Evolutionary conservation across 1,139 yeast species (phyloP).

Genomic region (Zygosaccharomyces pseudobailii): DNA sequence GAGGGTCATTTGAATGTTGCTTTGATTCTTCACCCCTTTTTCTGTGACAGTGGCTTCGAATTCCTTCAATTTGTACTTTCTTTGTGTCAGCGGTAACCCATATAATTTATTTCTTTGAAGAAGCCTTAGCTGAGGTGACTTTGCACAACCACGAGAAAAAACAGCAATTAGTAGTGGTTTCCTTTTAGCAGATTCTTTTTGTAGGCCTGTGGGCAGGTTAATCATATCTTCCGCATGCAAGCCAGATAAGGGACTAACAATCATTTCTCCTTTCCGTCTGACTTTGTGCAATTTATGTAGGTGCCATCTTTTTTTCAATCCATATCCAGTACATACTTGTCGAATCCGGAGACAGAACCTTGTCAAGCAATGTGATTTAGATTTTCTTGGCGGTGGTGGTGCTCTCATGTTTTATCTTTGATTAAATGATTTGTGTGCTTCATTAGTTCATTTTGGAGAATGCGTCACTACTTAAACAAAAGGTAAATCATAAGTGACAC

Average conservation of each 20-base stretch:
- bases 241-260: conserved; percentile 20
- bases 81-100: conserved; percentile 22
- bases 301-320: conserved; percentile 24
- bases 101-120: conserved; percentile 25
- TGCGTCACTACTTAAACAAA: not conserved
- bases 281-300: conserved; percentile 22
- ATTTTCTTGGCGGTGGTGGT: conserved; percentile 31
- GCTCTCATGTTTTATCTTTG: conserved; percentile 26
- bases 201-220: conserved; percentile 21
- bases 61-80: conserved; percentile 27
- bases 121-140: conserved; percentile 26
- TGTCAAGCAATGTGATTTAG: conserved; percentile 19
- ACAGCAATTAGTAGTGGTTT: conserved; percentile 32
- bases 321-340: conserved; percentile 16
- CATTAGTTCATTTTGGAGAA: not conserved
- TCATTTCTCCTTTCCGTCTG: conserved; percentile 6
- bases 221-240: conserved; percentile 27
- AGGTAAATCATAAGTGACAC: not conserved
- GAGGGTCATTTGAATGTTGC: conserved; percentile 5
- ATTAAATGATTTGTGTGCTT: not conserved
- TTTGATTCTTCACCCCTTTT: not conserved
- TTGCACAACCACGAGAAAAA: conserved; percentile 26
- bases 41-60: conserved; percentile 14
- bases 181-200: conserved; percentile 14
- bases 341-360: conserved; percentile 11